A percentile compares a stretch with the other conserved stretches of the same genome.
These are phyloP conservation scores for Microcera coccophila DNA, from an alignment of 2,329 filamentous ascomycete species.

Conservation along the genomic window DNA sequence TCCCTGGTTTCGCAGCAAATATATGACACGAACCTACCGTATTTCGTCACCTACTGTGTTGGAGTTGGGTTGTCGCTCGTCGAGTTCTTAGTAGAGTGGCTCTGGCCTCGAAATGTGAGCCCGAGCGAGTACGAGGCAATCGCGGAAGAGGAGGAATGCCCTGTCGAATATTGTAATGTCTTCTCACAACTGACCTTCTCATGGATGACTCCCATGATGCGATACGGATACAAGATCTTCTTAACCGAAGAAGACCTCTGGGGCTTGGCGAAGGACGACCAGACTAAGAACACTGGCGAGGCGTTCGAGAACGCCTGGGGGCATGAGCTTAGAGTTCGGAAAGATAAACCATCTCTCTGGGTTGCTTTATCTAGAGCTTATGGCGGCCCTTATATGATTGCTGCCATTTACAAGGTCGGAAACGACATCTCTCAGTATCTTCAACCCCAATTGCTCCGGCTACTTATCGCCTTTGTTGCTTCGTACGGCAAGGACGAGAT, in stretches of 20 bases:
- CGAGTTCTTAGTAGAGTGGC: conserved; percentile 78
- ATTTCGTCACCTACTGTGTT: conserved; percentile 72
- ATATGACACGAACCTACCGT: conserved; percentile 62
- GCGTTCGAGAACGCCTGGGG: conserved; percentile 74
- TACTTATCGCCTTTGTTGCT: conserved; percentile 77
- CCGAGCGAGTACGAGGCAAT: conserved; percentile 55
- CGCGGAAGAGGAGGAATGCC: conserved; percentile 59
- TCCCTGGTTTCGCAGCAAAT: conserved; percentile 77
- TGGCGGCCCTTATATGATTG: conserved; percentile 76
- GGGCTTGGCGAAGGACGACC: conserved; percentile 79
- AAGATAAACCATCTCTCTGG: conserved; percentile 68
- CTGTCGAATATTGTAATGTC: conserved; percentile 85
- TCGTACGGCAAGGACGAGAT: conserved; percentile 63
- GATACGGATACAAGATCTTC: conserved; percentile 83
- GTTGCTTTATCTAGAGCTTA: conserved; percentile 79
- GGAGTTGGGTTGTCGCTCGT: conserved; percentile 65
- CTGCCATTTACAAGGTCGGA: conserved; percentile 79
- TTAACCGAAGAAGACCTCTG: conserved; percentile 94
- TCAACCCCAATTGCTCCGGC: conserved; percentile 84
- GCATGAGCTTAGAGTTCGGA: conserved; percentile 64
- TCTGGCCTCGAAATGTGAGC: conserved; percentile 70
- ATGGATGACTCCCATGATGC: conserved; percentile 99
- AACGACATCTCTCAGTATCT: conserved; percentile 84
- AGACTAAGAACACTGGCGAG: conserved; percentile 68
- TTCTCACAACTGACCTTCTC: conserved; percentile 93